Percentiles rank a stretch among this genome's conserved stretches.
phyloP scores from a whole-genome alignment of 2,329 filamentous ascomycete species.

The Clonostachys byssicola region DNA sequence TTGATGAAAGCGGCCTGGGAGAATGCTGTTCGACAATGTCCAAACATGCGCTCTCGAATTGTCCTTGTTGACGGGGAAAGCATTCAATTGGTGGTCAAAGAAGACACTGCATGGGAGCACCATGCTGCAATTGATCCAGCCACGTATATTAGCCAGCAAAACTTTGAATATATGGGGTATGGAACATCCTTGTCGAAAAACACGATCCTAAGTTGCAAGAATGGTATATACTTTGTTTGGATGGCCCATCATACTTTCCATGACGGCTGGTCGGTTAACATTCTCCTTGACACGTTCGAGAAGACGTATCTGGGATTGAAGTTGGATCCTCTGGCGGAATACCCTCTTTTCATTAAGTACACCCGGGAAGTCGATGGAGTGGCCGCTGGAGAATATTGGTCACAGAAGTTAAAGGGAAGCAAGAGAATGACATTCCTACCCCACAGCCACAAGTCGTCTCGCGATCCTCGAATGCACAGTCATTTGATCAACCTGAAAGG shows the following conservation, averaged over 20 bases:
- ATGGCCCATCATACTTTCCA: conserved; percentile 17
- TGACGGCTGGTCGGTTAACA: conserved; percentile 15
- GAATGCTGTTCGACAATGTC: conserved; percentile 5
- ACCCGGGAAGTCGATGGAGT: background rate
- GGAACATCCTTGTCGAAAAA: background rate
- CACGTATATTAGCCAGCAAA: background rate
- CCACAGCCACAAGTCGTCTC: background rate
- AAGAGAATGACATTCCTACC: conserved; percentile 1
- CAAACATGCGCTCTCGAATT: conserved; percentile 12
- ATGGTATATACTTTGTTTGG: conserved; percentile 10
- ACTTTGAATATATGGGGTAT: background rate
- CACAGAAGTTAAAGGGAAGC: background rate
- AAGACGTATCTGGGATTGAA: conserved; percentile 2
- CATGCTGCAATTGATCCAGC: background rate
- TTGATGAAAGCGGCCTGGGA: conserved; percentile 11
- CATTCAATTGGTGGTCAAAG: background rate
- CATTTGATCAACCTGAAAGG: background rate
- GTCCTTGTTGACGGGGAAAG: background rate
- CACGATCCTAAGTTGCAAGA: background rate
- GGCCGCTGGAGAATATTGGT: background rate
- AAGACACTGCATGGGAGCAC: background rate
- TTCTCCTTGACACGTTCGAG: conserved; percentile 3
- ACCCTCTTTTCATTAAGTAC: conserved; percentile 6
- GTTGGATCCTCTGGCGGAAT: conserved; percentile 1
- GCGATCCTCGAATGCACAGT: background rate